Percentiles rank a stretch among this genome's conserved stretches.
These are phyloP conservation scores for Lactarius deliciosus DNA, from an alignment of 768 basidiomycete genomes.

Conservation along the genomic window DNA sequence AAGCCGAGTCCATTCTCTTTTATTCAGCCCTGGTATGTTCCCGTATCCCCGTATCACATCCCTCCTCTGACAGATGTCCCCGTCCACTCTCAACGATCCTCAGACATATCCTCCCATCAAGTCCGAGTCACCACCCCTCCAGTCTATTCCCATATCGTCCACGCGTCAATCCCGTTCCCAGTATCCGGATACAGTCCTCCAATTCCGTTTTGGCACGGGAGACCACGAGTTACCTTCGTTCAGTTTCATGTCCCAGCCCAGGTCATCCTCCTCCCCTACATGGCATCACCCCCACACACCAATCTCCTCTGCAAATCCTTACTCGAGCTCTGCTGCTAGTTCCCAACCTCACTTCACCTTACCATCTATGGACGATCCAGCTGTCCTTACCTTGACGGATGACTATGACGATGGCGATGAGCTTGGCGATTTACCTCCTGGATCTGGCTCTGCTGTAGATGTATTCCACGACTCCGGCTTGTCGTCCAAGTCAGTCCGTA, in stretches of 20 bases:
- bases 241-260: conserved; percentile 29
- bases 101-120: conserved; percentile 21
- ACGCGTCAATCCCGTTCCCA: conserved; percentile 9
- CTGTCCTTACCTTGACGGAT: conserved; percentile 50
- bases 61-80: conserved; percentile 11
- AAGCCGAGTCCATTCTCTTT: conserved; percentile 1
- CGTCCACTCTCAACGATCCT: conserved; percentile 5
- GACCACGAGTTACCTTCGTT: conserved; percentile 32
- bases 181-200: conserved; percentile 19
- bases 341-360: conserved; percentile 22
- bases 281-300: conserved; percentile 15
- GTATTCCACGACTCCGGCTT: conserved; percentile 29
- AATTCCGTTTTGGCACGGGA: conserved; percentile 32
- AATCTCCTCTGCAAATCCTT: conserved; percentile 8
- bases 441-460: conserved; percentile 29
- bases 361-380: conserved; percentile 27
- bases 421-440: conserved; percentile 46
- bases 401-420: conserved; percentile 65
- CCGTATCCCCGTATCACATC: background rate
- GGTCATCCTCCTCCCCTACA: conserved; percentile 31
- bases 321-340: background rate
- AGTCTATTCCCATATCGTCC: conserved; percentile 15
- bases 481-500: conserved; percentile 50
- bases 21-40: conserved; percentile 19
- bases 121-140: conserved; percentile 26